Conservation (phyloP, 2,329 filamentous ascomycete genomes). For the Leptographium lundbergii region DNA sequence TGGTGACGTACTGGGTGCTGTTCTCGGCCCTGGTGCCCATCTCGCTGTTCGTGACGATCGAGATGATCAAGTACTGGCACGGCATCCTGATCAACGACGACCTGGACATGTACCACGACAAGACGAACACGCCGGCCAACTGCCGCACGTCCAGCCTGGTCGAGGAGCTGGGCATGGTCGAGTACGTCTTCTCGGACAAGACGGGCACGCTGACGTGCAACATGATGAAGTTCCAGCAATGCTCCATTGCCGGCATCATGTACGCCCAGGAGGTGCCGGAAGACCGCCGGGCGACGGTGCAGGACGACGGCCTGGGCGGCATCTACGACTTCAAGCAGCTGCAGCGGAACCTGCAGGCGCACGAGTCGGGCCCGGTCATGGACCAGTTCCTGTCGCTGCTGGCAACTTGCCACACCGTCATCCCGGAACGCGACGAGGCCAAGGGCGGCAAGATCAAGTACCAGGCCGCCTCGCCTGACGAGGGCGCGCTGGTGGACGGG, state of each 20-base stretch:
- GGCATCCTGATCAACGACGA: constrained; percentile 97
- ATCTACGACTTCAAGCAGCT: constrained; percentile 77
- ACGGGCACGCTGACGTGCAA: constrained; percentile 84
- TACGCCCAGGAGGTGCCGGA: constrained; percentile 89
- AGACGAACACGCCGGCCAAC: constrained; percentile 87
- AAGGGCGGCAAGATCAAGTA: constrained; percentile 81
- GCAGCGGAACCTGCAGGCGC: constrained; percentile 51
- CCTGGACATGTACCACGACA: constrained; percentile 94
- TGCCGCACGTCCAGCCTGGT: constrained; percentile 94
- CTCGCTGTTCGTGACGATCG: constrained; percentile 92
- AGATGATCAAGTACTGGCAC: constrained; percentile 96
- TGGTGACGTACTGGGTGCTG: constrained; percentile 96
- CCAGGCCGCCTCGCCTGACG: constrained; percentile 92
- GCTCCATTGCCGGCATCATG: constrained; percentile 82
- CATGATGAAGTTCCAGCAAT: constrained; percentile 96
- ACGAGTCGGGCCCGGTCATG: constrained; percentile 37
- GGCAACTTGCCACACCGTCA: constrained; percentile 90
- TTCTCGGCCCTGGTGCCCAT: constrained; percentile 96
- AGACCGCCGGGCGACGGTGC: constrained; percentile 67
- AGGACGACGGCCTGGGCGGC: constrained; percentile 64
- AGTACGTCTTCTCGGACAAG: constrained; percentile 96
- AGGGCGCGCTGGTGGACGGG: constrained; percentile 91
- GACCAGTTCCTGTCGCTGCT: constrained; percentile 81
- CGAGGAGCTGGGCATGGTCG: constrained; percentile 94
- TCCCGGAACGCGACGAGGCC: constrained; percentile 75